Conservation (phyloP, 352 stramenopile genomes). For the Phytopythium montanum region DNA sequence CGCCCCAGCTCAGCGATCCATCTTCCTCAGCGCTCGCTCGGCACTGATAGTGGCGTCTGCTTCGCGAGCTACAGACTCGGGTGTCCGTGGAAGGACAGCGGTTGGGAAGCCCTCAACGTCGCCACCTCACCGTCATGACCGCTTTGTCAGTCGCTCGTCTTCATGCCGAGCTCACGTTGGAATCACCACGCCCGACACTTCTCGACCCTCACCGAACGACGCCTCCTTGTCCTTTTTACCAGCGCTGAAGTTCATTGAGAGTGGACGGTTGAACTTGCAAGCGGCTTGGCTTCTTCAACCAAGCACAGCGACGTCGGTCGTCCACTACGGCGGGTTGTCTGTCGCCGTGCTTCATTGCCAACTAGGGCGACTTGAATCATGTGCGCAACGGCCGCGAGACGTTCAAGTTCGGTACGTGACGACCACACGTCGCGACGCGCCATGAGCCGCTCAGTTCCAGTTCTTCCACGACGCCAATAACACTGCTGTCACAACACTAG, state of each 20-base stretch:
- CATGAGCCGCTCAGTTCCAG: neutral
- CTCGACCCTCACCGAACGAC: neutral
- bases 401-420: constrained; percentile 3
- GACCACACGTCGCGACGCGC: neutral
- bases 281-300: neutral
- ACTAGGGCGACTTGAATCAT: neutral
- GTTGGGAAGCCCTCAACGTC: too few relatives aligned
- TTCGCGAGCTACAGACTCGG: too few relatives aligned
- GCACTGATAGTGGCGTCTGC: too few relatives aligned
- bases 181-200: neutral
- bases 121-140: too few relatives aligned
- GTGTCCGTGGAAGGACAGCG: too few relatives aligned
- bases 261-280: constrained; percentile 5
- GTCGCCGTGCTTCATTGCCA: neutral
- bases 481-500: too few relatives aligned
- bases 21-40: too few relatives aligned
- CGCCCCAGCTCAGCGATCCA: neutral
- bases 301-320: neutral
- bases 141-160: neutral
- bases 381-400: neutral
- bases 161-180: neutral
- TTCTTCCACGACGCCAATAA: too few relatives aligned
- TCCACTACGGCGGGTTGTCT: neutral
- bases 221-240: constrained; percentile 3
- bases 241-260: neutral